phyloP scores from a whole-genome alignment of 345 rosid species.

The Hypericum perforatum region DNA sequence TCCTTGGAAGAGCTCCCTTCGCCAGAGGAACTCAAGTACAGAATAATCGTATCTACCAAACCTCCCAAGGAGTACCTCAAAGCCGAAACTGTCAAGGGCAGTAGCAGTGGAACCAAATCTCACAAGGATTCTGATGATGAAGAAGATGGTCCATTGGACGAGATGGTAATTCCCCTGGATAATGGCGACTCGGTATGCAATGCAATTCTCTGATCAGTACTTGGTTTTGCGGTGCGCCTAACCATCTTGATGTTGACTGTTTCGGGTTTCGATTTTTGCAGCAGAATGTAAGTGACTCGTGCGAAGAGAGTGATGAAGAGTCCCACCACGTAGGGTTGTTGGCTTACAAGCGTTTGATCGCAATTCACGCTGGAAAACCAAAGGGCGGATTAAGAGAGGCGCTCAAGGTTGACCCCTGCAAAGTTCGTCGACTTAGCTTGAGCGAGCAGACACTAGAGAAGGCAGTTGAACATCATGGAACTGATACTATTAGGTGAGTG shows the following conservation, averaged over 20 bases:
- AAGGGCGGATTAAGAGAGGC: slow-evolving; percentile 15
- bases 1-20: no score
- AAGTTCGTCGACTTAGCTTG: slow-evolving; percentile 21
- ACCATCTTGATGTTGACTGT: not conserved
- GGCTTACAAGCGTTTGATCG: slow-evolving; percentile 18
- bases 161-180: slow-evolving; percentile 21
- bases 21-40: slow-evolving; percentile 50
- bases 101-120: no score
- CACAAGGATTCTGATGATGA: slow-evolving; percentile 24
- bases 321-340: slow-evolving; percentile 1
- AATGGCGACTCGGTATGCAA: slow-evolving; percentile 14
- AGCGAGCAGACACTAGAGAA: slow-evolving; percentile 19
- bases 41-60: slow-evolving; percentile 66
- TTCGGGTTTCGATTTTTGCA: slow-evolving; percentile 3
- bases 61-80: slow-evolving; percentile 72
- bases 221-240: not conserved
- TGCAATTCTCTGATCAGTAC: not conserved
- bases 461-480: slow-evolving; percentile 12
- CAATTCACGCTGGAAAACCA: slow-evolving; percentile 21
- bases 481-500: slow-evolving; percentile 14
- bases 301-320: slow-evolving; percentile 21
- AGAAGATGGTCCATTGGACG: slow-evolving; percentile 27
- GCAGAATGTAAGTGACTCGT: slow-evolving; percentile 18
- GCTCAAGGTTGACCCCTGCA: slow-evolving; percentile 11
- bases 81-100: slow-evolving; percentile 16